A percentile compares a stretch with the other conserved stretches of the same genome.
phyloP scores from a whole-genome alignment of 192 early-diverging fungal species.

The Podila clonocystis region DNA sequence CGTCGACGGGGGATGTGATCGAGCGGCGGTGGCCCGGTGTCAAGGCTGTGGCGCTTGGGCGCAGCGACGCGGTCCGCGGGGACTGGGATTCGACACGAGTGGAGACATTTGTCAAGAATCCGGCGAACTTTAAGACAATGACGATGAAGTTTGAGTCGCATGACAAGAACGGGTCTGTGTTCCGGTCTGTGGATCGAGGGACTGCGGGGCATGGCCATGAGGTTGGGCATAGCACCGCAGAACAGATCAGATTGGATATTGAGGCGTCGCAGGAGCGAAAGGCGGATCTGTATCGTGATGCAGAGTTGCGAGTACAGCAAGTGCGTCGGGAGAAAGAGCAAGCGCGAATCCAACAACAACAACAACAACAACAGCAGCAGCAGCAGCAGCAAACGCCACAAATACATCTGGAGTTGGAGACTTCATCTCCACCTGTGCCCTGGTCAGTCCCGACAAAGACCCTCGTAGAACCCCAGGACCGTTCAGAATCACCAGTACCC shows the following conservation, averaged over 20 bases:
- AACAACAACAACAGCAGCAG: background rate
- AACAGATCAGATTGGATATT: background rate
- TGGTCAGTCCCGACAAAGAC: background rate
- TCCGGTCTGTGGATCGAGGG: background rate
- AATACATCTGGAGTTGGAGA: background rate
- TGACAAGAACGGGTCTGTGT: background rate
- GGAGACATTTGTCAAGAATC: slow-evolving; percentile 15
- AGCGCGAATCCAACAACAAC: background rate
- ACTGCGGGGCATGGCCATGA: background rate
- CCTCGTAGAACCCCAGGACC: too few species aligned
- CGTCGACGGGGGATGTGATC: slow-evolving; percentile 20
- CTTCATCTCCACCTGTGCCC: background rate
- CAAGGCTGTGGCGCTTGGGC: slow-evolving; percentile 21
- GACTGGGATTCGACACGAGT: slow-evolving; percentile 26
- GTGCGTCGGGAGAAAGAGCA: background rate
- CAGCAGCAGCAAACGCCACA: background rate
- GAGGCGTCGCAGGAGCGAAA: background rate
- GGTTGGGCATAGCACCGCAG: background rate
- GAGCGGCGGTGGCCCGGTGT: slow-evolving; percentile 22
- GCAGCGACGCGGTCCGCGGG: slow-evolving; percentile 12
- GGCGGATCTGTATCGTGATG: slow-evolving; percentile 2
- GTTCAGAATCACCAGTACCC: too few species aligned
- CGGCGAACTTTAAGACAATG: background rate
- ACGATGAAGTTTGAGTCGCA: background rate
- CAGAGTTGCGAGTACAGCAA: background rate